Evolutionary conservation across 164 flowering plant genomes (phyloP).

Genomic region (Brasenia schreberi): DNA sequence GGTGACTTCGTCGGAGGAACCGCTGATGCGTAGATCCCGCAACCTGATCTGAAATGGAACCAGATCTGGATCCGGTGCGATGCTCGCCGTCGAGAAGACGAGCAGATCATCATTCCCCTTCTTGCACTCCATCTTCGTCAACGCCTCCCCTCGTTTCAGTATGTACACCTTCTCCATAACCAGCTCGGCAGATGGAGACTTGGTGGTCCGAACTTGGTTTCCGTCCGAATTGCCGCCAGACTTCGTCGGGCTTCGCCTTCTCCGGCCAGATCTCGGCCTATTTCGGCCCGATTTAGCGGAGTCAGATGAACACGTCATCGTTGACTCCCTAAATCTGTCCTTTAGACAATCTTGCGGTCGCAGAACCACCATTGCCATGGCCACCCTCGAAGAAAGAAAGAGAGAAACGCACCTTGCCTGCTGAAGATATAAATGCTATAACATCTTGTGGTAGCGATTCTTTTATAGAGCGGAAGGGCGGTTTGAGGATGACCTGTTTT

Average conservation of each 20-base stretch:
- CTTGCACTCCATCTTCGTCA: not conserved
- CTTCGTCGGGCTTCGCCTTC: conserved; percentile 1
- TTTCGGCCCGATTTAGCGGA: not conserved
- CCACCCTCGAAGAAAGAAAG: not conserved
- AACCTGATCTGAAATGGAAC: conserved; percentile 6
- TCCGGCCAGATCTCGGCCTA: conserved; percentile 1
- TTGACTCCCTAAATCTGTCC: not conserved
- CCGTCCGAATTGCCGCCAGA: not conserved
- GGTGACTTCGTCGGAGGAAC: not conserved
- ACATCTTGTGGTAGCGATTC: no score
- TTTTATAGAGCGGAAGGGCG: no score
- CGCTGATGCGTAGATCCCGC: not conserved
- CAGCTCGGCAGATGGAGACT: not conserved
- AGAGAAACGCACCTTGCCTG: no score
- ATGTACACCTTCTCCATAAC: conserved; percentile 8
- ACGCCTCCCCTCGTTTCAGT: conserved; percentile 8
- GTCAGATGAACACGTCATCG: not conserved
- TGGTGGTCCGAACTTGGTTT: not conserved
- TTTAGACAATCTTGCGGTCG: no score
- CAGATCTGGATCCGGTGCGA: conserved; percentile 10
- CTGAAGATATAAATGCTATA: no score
- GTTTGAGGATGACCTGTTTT: no score
- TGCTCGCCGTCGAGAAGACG: conserved; percentile 1
- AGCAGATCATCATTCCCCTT: not conserved
- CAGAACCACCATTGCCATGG: not conserved